Percentiles rank a stretch among this genome's conserved stretches.
These are phyloP conservation scores for Vigna radiata DNA, from an alignment of 306 rosid genomes.

Conservation along the genomic window DNA sequence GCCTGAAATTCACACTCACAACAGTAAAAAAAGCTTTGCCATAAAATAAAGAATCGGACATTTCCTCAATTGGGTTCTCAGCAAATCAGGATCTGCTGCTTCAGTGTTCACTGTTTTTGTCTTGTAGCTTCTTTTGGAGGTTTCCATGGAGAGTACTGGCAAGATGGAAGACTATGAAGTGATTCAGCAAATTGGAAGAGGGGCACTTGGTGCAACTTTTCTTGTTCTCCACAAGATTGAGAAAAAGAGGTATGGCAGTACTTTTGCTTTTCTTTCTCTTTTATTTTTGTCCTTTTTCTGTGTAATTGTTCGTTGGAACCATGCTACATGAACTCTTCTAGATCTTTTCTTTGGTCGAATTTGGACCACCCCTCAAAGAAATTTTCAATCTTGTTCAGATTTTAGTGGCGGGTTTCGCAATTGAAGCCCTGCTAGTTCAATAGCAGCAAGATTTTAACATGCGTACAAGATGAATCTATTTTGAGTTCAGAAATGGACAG, in stretches of 20 bases:
- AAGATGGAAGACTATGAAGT: conserved; percentile 80
- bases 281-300: background rate
- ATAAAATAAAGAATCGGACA: background rate
- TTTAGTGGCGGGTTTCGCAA: conserved; percentile 31
- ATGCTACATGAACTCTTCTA: conserved; percentile 28
- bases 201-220: conserved; percentile 82
- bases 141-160: conserved; percentile 62
- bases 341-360: conserved; percentile 32
- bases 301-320: background rate
- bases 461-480: background rate
- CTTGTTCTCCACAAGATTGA: conserved; percentile 77
- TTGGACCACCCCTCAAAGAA: conserved; percentile 29
- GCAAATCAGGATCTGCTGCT: conserved; percentile 51
- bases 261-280: background rate
- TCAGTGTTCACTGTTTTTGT: conserved; percentile 38
- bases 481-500: conserved; percentile 32
- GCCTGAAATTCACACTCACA: conserved; percentile 27
- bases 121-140: conserved; percentile 57
- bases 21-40: conserved; percentile 1
- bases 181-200: conserved; percentile 84
- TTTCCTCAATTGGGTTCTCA: conserved; percentile 43
- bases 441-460: conserved; percentile 9
- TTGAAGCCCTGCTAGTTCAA: conserved; percentile 1
- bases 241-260: conserved; percentile 63
- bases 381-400: conserved; percentile 29